Percentiles rank a stretch among this genome's conserved stretches.
Evolutionary conservation across 345 rosid genomes (phyloP).

Genomic region (Capsella bursapastoris): DNA sequence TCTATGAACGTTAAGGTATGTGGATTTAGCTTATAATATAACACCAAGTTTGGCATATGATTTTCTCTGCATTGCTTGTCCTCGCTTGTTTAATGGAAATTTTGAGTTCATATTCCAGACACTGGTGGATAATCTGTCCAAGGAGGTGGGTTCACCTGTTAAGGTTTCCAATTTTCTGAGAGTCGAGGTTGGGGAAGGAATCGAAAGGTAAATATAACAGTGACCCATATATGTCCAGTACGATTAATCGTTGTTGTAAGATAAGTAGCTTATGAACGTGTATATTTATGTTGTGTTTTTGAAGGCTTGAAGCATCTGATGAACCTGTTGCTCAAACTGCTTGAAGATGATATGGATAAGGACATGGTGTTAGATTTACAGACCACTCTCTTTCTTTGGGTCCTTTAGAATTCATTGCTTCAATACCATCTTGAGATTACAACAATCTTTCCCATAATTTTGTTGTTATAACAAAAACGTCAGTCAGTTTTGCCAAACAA

Average conservation of each 20-base stretch:
- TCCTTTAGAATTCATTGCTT: neutral
- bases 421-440: neutral
- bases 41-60: neutral
- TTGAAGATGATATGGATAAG: constrained; percentile 26
- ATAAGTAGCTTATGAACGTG: neutral
- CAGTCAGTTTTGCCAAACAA: neutral
- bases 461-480: neutral
- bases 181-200: constrained; percentile 98
- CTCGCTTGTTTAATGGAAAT: neutral
- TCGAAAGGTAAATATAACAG: constrained; percentile 61
- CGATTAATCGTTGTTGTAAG: constrained; percentile 8
- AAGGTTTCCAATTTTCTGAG: constrained; percentile 79
- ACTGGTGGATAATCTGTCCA: constrained; percentile 64
- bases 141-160: constrained; percentile 82
- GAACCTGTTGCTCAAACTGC: constrained; percentile 44
- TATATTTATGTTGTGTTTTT: constrained; percentile 2
- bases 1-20: constrained; percentile 70
- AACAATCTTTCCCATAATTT: neutral
- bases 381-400: neutral
- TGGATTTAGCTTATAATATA: neutral
- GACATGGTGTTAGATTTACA: constrained; percentile 15
- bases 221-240: neutral
- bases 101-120: constrained; percentile 52
- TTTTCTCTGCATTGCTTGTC: neutral
- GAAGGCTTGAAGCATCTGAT: constrained; percentile 43